A percentile compares a stretch with the other conserved stretches of the same genome.
Conservation (phyloP, 441 rosid species). For the Macaranga tanarius region DNA sequence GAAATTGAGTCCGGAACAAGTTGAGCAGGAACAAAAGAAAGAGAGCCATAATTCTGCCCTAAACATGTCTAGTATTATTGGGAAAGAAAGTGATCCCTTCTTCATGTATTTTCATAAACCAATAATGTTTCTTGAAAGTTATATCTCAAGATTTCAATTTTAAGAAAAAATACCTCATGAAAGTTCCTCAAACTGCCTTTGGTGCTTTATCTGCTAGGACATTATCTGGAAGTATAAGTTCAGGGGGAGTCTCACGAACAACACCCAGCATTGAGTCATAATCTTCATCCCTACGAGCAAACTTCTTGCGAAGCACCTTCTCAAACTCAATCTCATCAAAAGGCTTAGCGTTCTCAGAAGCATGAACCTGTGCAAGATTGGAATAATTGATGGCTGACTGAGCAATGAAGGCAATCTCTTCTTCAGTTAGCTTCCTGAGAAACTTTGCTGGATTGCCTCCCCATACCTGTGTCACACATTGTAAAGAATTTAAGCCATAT, state of each 20-base stretch:
- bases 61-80: conserved; percentile 48
- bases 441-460: conserved; percentile 97
- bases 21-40: conserved; percentile 21
- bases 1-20: conserved; percentile 17
- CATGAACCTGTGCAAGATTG: conserved; percentile 84
- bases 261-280: conserved; percentile 86
- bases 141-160: conserved; percentile 30
- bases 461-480: conserved; percentile 62
- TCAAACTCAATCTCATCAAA: conserved; percentile 81
- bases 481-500: neutral
- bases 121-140: conserved; percentile 32
- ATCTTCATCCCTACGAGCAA: conserved; percentile 68
- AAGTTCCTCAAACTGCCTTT: conserved; percentile 49
- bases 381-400: conserved; percentile 78
- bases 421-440: conserved; percentile 72
- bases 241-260: conserved; percentile 77
- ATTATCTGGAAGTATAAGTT: conserved; percentile 71
- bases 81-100: conserved; percentile 38
- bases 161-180: conserved; percentile 25
- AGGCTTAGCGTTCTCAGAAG: conserved; percentile 82
- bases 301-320: conserved; percentile 82
- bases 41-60: conserved; percentile 31
- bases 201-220: conserved; percentile 48
- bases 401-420: conserved; percentile 68
- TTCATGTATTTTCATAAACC: conserved; percentile 36